These are phyloP conservation scores for Vigna mungo DNA, from an alignment of 306 rosid species.

Conservation along the genomic window DNA sequence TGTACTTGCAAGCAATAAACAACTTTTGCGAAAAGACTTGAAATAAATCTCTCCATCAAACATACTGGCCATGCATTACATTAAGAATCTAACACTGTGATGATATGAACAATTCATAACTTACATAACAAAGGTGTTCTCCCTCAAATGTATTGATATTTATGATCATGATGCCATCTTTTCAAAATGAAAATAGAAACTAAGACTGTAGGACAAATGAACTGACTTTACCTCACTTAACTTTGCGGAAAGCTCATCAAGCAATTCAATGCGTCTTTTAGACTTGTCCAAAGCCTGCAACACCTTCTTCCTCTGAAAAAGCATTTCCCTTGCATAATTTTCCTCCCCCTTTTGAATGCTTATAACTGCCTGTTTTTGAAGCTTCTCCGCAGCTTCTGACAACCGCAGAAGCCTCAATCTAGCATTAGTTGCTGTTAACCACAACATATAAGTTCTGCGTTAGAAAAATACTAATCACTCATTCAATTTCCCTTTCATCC, in stretches of 20 bases:
- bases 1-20: neutral
- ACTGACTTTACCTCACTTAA: conserved; percentile 69
- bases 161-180: neutral
- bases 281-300: conserved; percentile 89
- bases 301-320: conserved; percentile 89
- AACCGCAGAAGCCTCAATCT: conserved; percentile 81
- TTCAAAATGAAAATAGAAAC: too few species aligned
- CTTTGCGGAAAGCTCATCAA: conserved; percentile 75
- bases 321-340: conserved; percentile 76
- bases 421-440: conserved; percentile 78
- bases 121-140: neutral
- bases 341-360: conserved; percentile 77
- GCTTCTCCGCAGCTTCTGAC: conserved; percentile 97
- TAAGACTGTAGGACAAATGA: neutral
- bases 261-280: conserved; percentile 77
- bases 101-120: conserved; percentile 4
- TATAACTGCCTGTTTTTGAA: conserved; percentile 78
- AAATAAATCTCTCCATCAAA: conserved; percentile 19
- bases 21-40: neutral
- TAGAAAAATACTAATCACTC: neutral
- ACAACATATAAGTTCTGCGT: conserved; percentile 27
- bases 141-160: conserved; percentile 4
- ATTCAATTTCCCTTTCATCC: neutral
- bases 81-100: conserved; percentile 7
- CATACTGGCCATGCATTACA: neutral